Conservation (phyloP, 352 stramenopile species). For the Globisporangium emineosum region DNA sequence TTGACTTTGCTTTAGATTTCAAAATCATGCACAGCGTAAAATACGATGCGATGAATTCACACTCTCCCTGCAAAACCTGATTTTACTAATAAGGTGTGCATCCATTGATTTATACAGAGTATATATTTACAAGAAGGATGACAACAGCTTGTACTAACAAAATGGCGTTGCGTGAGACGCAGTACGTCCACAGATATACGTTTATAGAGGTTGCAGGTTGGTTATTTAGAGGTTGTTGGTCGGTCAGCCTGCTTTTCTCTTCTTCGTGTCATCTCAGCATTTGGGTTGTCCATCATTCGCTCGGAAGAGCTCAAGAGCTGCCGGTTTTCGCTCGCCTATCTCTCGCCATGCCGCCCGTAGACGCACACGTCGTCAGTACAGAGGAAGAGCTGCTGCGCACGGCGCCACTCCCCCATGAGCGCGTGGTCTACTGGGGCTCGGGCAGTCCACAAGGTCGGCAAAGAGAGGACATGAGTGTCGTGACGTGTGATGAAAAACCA, state of each 20-base stretch:
- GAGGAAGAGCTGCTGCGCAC: constrained; percentile 59
- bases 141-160: neutral
- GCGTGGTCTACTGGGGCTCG: constrained; percentile 82
- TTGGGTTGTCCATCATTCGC: neutral
- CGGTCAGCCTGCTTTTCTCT: too few relatives aligned
- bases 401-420: constrained; percentile 60
- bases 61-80: too few relatives aligned
- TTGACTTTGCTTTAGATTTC: constrained; percentile 2
- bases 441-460: constrained; percentile 70
- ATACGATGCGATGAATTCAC: too few relatives aligned
- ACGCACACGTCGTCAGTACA: constrained; percentile 26
- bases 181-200: neutral
- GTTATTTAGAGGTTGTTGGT: neutral
- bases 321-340: neutral
- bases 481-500: neutral
- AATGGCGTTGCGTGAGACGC: neutral
- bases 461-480: neutral
- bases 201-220: neutral
- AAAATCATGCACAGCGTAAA: too few relatives aligned
- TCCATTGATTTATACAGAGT: too few relatives aligned
- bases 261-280: neutral
- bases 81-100: too few relatives aligned
- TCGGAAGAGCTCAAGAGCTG: neutral
- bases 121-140: neutral
- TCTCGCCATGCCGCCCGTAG: constrained; percentile 4